Conservation (phyloP, 2,329 filamentous ascomycete genomes). For the Colletotrichum chlorophyti region DNA sequence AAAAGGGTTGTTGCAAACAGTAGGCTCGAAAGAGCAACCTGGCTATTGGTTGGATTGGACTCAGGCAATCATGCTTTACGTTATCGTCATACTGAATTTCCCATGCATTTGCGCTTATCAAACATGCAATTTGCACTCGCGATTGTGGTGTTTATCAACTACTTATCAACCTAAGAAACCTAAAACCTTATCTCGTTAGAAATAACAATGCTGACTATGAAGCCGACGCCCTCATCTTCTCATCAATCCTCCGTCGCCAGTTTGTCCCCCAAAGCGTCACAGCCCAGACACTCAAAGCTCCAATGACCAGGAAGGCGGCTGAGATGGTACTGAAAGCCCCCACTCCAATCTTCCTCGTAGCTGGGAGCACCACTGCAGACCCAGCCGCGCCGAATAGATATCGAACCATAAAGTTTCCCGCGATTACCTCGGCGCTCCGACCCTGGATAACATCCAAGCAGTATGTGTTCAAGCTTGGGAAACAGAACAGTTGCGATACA, state of each 20-base stretch:
- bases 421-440: constrained; percentile 46
- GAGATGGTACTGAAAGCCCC: constrained; percentile 82
- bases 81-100: too few relatives aligned
- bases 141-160: too few relatives aligned
- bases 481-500: constrained; percentile 72
- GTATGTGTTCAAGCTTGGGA: constrained; percentile 71
- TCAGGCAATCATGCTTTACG: too few relatives aligned
- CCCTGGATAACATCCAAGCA: constrained; percentile 28
- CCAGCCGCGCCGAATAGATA: constrained; percentile 78
- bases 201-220: neutral
- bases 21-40: too few relatives aligned
- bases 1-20: too few relatives aligned
- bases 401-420: constrained; percentile 80
- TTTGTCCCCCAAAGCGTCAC: constrained; percentile 19
- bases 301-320: constrained; percentile 20
- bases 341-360: constrained; percentile 76
- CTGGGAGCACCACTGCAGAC: constrained; percentile 76
- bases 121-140: too few relatives aligned
- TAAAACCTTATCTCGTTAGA: too few relatives aligned
- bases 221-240: neutral
- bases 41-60: too few relatives aligned
- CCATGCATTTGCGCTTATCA: too few relatives aligned
- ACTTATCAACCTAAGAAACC: neutral
- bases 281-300: constrained; percentile 30
- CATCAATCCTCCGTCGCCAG: constrained; percentile 14